Evolutionary conservation across 31 red algal species (phyloP), one percentile per base, ranked within the genome.

Genomic region (Asparagopsis taxiformis): DNA sequence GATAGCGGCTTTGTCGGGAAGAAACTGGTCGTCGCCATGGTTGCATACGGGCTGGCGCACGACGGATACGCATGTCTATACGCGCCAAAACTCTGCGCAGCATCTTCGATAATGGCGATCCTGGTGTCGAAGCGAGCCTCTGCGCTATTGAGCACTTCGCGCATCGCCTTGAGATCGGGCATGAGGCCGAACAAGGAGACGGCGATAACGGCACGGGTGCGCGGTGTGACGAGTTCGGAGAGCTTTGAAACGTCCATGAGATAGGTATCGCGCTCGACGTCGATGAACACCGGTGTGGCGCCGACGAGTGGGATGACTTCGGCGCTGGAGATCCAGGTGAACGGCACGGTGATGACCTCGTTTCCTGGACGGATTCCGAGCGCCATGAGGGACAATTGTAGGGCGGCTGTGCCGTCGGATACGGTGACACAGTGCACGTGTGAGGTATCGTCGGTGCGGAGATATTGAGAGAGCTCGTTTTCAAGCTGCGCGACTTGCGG

Each of bases 1-100:
- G 60, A 56, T 55, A 95, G 79, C 48, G 92, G 84, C 56, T 95
- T 95, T 55, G 84, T 86, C 30, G 92, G 92, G 73, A 95, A 95
- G 59, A 95, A 95, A 41, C 65, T 75, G n/a, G 92, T 95, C 16
- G 80, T 81, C 21, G 58, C 65, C 15, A 85, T 60, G 56, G 62
- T 67, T 7, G 64, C 80, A 43, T 59, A 31, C n/a, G 79, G 43
- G 15, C 54, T 55, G 70, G 59, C 71, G 53, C 84, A 85, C 19
- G 70, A 66, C 24, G 41, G 65, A 31, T 54, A 53, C 11, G 80
- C 92, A 17, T 79, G 39, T 17, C 61, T 33, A 20, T 36, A 55
- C 44, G 78, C 65, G 22, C 92, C 92, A 77, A 95, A 95, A 25
- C 83, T 79, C 57, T 95, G 92, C 11, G 92, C 92, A 29, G 79